Base-by-base conservation (phyloP, 2,329 filamentous ascomycete species). In the Botrytis fabae region DNA sequence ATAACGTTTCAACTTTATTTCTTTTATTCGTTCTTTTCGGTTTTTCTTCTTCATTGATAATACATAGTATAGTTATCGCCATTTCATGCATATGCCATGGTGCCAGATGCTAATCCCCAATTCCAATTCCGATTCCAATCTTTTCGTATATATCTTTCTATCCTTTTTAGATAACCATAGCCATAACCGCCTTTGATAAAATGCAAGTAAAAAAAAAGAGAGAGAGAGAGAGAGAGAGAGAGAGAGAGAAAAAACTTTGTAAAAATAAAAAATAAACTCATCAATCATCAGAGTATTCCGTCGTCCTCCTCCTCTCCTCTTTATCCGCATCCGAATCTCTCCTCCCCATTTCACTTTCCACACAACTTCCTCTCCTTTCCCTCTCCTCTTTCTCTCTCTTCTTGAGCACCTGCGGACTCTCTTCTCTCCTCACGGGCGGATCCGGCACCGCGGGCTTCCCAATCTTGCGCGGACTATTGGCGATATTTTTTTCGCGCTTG, bases 381-480 rank as follows among this genome's bases (percentile, higher is more conserved):
- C n/a, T 69, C 18, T 2, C 4, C 25, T 66, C 38, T 10, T 14
- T 20, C 14, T 32, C 48, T 40, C 16, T 35, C 28, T 44, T 42
- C 10, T n/a, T 12, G 10, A 18, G 66, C 9, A 22, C 8, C n/a
- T 32, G 14, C 22, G 35, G 18, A 18, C 22, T 28, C 2, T 60
- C 62, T 28, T 70, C 42, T 4, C 48, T 57, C 28, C 51, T 65
- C 2, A 42, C 20, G 1, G 64, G 64, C 12, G 64, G 64, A 57
- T 68, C 64, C 9, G 64, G 64, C 10, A 68, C 64, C 7, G 64
- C 46, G 1, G 64, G 64, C 40, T 68, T 68, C 1, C 64, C 64
- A 6, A 68, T 54, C 25, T 57, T 68, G 16, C 48, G 54, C 2
- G 64, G 48, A 42, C 46, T 42, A 20, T 51, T 68, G 6, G 35